These are phyloP conservation scores for Tolypocladium ovalisporum DNA, from an alignment of 2,329 filamentous ascomycete species.

Conservation along the genomic window DNA sequence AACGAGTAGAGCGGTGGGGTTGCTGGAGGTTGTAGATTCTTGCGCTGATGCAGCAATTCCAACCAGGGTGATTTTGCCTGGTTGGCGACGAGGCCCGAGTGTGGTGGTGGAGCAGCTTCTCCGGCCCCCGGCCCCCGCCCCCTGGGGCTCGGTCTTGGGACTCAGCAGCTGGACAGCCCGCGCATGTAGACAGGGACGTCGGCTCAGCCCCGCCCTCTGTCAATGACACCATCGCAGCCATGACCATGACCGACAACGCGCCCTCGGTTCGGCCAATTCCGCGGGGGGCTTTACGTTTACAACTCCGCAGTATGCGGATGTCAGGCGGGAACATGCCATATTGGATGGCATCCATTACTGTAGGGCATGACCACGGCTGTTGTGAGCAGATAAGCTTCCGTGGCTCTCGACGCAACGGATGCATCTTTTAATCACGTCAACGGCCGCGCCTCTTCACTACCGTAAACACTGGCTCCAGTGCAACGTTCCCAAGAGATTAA, in stretches of 20 bases:
- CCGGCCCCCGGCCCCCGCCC: background rate
- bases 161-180: background rate
- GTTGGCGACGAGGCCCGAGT: constrained; percentile 12
- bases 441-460: background rate
- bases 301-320: background rate
- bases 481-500: background rate
- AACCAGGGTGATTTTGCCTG: constrained; percentile 7
- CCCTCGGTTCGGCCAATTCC: background rate
- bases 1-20: background rate
- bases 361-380: background rate
- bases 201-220: background rate
- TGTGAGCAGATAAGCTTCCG: background rate
- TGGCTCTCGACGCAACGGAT: background rate
- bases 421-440: background rate
- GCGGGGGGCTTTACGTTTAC: background rate
- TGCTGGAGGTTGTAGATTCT: constrained; percentile 2
- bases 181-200: background rate
- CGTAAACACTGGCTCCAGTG: background rate
- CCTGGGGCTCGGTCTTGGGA: background rate
- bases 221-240: background rate
- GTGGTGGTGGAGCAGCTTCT: background rate
- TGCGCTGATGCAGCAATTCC: background rate
- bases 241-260: background rate
- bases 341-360: too few species aligned
- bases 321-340: background rate